A percentile compares a stretch with the other conserved stretches of the same genome.
phyloP scores from a whole-genome alignment of 2,329 filamentous ascomycete genomes.

The Pseudogymnoascus sp. region DNA sequence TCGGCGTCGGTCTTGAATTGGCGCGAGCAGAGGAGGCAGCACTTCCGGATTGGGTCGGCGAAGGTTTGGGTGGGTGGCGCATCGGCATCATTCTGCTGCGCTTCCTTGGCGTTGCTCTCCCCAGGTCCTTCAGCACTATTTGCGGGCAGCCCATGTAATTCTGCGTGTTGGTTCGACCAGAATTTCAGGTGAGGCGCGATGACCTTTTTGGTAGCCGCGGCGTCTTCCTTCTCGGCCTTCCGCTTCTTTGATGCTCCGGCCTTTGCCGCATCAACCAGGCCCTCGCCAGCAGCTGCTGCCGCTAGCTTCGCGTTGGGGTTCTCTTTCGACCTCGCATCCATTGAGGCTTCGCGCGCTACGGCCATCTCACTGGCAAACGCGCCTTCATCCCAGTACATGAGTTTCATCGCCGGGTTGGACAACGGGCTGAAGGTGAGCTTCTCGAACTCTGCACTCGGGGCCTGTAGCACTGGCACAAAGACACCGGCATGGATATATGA shows the following conservation, averaged over 20 bases:
- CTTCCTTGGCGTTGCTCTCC: conserved; percentile 13
- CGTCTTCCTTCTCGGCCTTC: conserved; percentile 42
- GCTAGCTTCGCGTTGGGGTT: conserved; percentile 31
- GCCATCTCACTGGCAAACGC: conserved; percentile 60
- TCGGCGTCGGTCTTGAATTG: conserved; percentile 46
- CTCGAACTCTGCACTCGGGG: conserved; percentile 44
- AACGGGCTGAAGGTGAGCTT: conserved; percentile 61
- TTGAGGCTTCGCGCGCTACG: conserved; percentile 41
- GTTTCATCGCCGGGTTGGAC: conserved; percentile 55
- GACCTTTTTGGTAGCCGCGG: conserved; percentile 34
- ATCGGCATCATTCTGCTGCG: conserved; percentile 20
- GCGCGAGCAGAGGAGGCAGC: conserved; percentile 54
- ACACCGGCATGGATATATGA: conserved; percentile 78
- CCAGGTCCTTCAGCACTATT: conserved; percentile 30
- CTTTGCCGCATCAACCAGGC: conserved; percentile 28
- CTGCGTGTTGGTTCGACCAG: conserved; percentile 62
- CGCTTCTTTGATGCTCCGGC: conserved; percentile 39
- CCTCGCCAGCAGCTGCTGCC: conserved; percentile 30
- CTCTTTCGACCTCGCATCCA: conserved; percentile 20
- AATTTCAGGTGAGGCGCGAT: conserved; percentile 60
- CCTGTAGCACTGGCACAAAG: conserved; percentile 64
- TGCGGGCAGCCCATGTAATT: conserved; percentile 47
- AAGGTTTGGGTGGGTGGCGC: conserved; percentile 45
- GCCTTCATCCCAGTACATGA: conserved; percentile 69
- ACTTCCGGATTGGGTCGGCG: conserved; percentile 46